Evolutionary conservation across 306 rosid species (phyloP).

Genomic region (Acacia crassicarpa): DNA sequence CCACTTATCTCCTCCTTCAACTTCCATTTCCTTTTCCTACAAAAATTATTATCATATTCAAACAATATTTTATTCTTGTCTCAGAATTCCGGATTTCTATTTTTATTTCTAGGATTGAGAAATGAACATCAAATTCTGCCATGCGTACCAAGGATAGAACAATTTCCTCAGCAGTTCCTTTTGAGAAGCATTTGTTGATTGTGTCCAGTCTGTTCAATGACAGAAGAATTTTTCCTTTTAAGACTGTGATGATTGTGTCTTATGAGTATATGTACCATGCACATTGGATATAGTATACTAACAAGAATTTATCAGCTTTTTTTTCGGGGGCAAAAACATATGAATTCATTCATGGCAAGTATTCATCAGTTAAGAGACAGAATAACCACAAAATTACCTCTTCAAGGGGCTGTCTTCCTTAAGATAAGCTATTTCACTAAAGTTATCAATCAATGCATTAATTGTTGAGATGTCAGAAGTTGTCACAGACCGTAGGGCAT

Average conservation of each 20-base stretch:
- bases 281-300: background rate
- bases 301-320: too few relatives aligned
- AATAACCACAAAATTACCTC: background rate
- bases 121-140: background rate
- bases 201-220: background rate
- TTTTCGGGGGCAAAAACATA: too few relatives aligned
- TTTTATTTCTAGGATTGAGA: background rate
- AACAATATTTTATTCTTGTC: background rate
- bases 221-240: background rate
- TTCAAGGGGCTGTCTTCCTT: background rate
- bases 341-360: too few relatives aligned
- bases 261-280: background rate
- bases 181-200: slow-evolving; percentile 4
- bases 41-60: background rate
- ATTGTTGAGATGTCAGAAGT: background rate
- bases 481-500: background rate
- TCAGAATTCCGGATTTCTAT: background rate
- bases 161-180: background rate
- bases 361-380: background rate
- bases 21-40: background rate
- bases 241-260: too few relatives aligned
- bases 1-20: slow-evolving; percentile 10
- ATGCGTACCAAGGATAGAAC: background rate
- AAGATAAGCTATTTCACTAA: background rate
- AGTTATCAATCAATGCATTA: background rate